Evolutionary conservation across 768 basidiomycete genomes (phyloP), one percentile per base, ranked within the genome.

Genomic region (Calocera viscosa): DNA sequence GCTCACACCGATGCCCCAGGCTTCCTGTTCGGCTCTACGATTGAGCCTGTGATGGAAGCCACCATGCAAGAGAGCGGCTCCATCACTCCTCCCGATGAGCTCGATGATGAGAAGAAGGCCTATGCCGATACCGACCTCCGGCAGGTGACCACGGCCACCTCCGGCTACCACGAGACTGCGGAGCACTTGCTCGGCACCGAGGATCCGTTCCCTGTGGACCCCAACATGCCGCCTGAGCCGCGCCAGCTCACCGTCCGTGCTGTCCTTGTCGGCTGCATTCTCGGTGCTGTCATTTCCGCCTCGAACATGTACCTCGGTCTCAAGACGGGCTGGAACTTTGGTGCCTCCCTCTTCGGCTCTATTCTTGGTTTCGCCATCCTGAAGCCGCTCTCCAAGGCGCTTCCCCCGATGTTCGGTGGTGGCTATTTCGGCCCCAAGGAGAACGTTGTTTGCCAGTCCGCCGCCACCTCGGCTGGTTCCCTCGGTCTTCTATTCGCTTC

Each of bases 311-410:
- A 88, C 73, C 82, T 86, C 24, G 84, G 86, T 40, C 74, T 87
- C 67, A 86, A 87, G 76, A 86, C 86, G 0, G 86, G 85, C 26
- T 85, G 84, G 73, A 85, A 83, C 1, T 86, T 86, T 72, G 85
- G 84, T 33, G 81, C 84, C 33, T 82, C 83, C 66, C 75, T 85
- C 8, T 86, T 86, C 68, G 85, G 84, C 68, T 82, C 83, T 38
- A 84, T 84, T 69, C 83, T 84, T 69, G 83, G 83, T 63, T 85
- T 81, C 70, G 83, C 83, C 28, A 85, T 85, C 69, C 75, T 86
- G 65, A 84, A 86, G 69, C 80, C 84, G 0, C 65, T 86, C 28
- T 82, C 82, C 22, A 82, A 75, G 65, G 74, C 80, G 7, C 68
- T 83, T 28, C 83, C 83, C 0, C 78, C 80, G 68, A 78, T 77